phyloP scores from a whole-genome alignment of 805 yeast genomes.

The Candida michaelii region DNA sequence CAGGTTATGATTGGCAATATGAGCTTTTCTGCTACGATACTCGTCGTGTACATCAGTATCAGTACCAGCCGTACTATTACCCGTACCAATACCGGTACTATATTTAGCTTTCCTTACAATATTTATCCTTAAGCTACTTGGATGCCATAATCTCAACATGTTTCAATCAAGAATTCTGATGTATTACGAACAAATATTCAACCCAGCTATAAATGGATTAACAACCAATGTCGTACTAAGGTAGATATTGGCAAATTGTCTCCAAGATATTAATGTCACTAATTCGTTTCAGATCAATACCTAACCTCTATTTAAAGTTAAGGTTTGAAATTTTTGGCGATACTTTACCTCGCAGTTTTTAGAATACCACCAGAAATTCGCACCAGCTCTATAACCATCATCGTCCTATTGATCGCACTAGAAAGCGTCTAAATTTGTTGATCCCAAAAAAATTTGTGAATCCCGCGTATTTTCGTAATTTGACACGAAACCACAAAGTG shows the following conservation, averaged over 20 bases:
- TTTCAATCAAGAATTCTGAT: background rate
- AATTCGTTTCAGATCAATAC: background rate
- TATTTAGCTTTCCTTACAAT: too few relatives aligned
- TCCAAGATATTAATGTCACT: too few relatives aligned
- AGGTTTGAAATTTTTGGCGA: slow-evolving; percentile 3
- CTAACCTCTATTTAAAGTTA: background rate
- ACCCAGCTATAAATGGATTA: too few relatives aligned
- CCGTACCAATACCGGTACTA: too few relatives aligned
- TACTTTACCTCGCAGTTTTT: background rate
- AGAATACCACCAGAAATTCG: background rate
- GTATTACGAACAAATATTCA: too few relatives aligned
- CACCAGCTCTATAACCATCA: background rate
- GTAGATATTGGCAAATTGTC: too few relatives aligned
- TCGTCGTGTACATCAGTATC: slow-evolving; percentile 4
- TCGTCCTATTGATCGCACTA: background rate
- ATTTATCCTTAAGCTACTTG: too few relatives aligned
- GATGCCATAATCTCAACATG: too few relatives aligned
- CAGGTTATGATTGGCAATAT: background rate
- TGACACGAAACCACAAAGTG: slow-evolving; percentile 2
- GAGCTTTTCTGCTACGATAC: slow-evolving; percentile 14
- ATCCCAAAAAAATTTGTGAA: background rate
- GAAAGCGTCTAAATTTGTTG: background rate
- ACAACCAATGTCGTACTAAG: too few relatives aligned
- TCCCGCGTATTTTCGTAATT: slow-evolving; percentile 6
- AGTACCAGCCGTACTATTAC: too few relatives aligned